Evolutionary conservation across 306 rosid species (phyloP).

Genomic region (Rubus idaeus): DNA sequence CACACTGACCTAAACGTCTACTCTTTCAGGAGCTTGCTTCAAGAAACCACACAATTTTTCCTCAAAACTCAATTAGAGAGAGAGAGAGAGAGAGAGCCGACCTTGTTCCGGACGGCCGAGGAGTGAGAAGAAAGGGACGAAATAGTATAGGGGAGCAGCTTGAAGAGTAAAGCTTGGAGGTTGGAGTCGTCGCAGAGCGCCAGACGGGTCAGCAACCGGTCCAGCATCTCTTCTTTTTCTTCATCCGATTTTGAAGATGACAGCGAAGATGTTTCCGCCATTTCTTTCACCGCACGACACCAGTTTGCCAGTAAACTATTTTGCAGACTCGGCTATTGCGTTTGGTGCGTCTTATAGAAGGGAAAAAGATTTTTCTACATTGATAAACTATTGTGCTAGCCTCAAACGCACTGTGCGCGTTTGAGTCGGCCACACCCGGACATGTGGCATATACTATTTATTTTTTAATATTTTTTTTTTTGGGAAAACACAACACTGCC

Average conservation of each 20-base stretch:
- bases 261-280: constrained; percentile 69
- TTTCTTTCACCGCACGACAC: constrained; percentile 17
- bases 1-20: background rate
- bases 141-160: constrained; percentile 78
- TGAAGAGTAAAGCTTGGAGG: constrained; percentile 70
- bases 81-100: constrained; percentile 14
- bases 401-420: too few relatives aligned
- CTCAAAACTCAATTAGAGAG: background rate
- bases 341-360: too few relatives aligned
- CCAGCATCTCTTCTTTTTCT: constrained; percentile 71
- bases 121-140: constrained; percentile 76
- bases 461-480: too few relatives aligned
- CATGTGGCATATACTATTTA: too few relatives aligned
- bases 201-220: constrained; percentile 83
- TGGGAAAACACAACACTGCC: too few relatives aligned
- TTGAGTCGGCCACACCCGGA: too few relatives aligned
- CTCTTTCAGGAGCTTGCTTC: too few relatives aligned
- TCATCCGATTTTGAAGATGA: constrained; percentile 52
- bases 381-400: too few relatives aligned
- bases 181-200: constrained; percentile 94
- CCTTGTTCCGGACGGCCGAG: constrained; percentile 77
- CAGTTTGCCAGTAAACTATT: too few relatives aligned
- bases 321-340: too few relatives aligned
- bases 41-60: too few relatives aligned
- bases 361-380: too few relatives aligned